A percentile compares a stretch with the other conserved stretches of the same genome.
Evolutionary conservation across 768 basidiomycete genomes (phyloP).

Genomic region (Russula sp.): DNA sequence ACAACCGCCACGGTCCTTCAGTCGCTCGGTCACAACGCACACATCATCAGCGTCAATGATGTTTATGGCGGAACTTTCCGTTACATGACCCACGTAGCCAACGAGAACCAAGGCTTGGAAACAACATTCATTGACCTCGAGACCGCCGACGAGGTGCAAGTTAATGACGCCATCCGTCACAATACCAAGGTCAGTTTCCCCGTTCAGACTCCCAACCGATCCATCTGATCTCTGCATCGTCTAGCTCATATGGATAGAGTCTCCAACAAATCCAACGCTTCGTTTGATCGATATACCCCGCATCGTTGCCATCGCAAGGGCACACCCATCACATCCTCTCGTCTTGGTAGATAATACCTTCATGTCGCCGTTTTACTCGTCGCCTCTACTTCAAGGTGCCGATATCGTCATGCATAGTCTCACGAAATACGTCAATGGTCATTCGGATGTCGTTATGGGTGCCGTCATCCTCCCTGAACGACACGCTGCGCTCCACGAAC

Average conservation of each 20-base stretch:
- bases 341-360: slow-evolving; percentile 95
- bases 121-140: slow-evolving; percentile 83
- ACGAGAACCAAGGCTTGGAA: slow-evolving; percentile 61
- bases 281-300: slow-evolving; percentile 77
- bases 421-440: slow-evolving; percentile 92
- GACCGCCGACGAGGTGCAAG: slow-evolving; percentile 56
- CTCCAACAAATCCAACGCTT: slow-evolving; percentile 93
- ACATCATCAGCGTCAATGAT: slow-evolving; percentile 86
- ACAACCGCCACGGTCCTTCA: slow-evolving; percentile 82
- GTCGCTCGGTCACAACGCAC: slow-evolving; percentile 67
- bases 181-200: slow-evolving; percentile 71
- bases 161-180: slow-evolving; percentile 60
- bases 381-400: slow-evolving; percentile 80
- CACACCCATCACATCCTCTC: slow-evolving; percentile 63
- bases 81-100: slow-evolving; percentile 68
- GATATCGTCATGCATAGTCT: slow-evolving; percentile 83
- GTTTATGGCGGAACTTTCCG: slow-evolving; percentile 94
- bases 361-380: slow-evolving; percentile 87
- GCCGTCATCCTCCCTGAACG: slow-evolving; percentile 66
- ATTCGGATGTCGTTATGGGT: slow-evolving; percentile 92
- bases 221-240: neutral
- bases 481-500: slow-evolving; percentile 47
- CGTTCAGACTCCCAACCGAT: neutral
- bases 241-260: slow-evolving; percentile 91
- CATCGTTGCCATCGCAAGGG: slow-evolving; percentile 61